These are phyloP conservation scores for Urtica urens DNA, from an alignment of 306 rosid species.

Conservation along the genomic window DNA sequence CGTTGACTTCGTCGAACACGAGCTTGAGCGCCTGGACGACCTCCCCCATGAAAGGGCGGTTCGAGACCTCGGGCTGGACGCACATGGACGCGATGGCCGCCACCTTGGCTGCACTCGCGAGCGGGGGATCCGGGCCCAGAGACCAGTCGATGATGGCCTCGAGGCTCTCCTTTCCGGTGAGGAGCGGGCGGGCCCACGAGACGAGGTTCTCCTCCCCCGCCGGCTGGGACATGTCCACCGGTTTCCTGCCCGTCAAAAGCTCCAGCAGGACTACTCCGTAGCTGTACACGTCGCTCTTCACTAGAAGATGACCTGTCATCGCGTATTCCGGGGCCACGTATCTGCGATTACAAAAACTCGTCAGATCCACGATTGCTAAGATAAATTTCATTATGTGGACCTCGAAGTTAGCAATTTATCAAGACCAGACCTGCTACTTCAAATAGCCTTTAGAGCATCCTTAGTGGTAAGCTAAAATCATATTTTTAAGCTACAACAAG, in stretches of 20 bases:
- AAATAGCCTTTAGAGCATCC: no score
- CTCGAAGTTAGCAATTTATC: no score
- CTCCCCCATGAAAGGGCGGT: conserved; percentile 93
- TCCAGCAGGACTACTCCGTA: conserved; percentile 92
- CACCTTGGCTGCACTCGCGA: conserved; percentile 64
- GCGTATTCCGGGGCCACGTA: conserved; percentile 93
- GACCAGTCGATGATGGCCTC: conserved; percentile 45
- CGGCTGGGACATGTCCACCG: conserved; percentile 86
- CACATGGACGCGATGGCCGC: conserved; percentile 95
- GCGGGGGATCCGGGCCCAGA: conserved; percentile 33
- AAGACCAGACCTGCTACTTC: no score
- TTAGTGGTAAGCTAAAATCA: no score
- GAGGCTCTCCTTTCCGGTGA: conserved; percentile 51
- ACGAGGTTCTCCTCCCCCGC: conserved; percentile 82
- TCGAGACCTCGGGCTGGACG: conserved; percentile 72
- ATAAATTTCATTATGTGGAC: no score
- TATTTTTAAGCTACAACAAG: no score
- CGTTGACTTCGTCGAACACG: conserved; percentile 58
- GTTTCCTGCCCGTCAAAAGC: conserved; percentile 72
- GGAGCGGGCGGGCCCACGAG: conserved; percentile 74
- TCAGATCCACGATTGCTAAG: no score
- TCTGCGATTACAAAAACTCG: conserved; percentile 23
- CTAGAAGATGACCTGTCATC: conserved; percentile 91
- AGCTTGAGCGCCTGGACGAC: conserved; percentile 89
- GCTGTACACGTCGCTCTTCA: conserved; percentile 88